phyloP scores from a whole-genome alignment of 1,284 basidiomycete genomes.

The Austroboletus novae-zelandiae region DNA sequence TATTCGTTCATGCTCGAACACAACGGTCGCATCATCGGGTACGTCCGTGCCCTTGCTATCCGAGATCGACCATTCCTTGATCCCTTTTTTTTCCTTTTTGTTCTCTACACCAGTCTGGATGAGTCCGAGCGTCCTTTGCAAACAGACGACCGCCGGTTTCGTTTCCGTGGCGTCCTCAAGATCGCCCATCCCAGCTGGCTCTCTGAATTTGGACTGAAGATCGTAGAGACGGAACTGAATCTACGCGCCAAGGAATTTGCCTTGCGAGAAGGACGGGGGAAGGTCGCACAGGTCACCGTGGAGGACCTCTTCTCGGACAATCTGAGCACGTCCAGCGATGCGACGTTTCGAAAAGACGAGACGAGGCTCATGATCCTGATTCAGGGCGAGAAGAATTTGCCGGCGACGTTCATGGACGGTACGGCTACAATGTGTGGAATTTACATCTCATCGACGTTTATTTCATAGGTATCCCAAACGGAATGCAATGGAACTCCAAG shows the following conservation, averaged over 20 bases:
- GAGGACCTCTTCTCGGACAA: conserved; percentile 31
- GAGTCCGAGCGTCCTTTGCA: conserved; percentile 24
- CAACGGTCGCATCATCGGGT: conserved; percentile 26
- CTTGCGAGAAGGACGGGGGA: conserved; percentile 20
- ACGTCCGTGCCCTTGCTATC: neutral
- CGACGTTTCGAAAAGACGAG: conserved; percentile 23
- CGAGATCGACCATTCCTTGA: neutral
- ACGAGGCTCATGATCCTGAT: conserved; percentile 36
- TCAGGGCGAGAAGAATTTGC: conserved; percentile 40
- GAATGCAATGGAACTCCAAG: conserved; percentile 30
- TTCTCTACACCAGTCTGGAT: conserved; percentile 22
- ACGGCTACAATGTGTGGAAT: neutral
- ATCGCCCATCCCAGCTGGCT: conserved; percentile 46
- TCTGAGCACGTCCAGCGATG: conserved; percentile 19
- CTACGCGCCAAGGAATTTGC: conserved; percentile 32
- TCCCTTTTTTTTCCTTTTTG: neutral
- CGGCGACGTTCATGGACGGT: conserved; percentile 46
- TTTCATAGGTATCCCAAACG: conserved; percentile 19
- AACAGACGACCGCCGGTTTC: conserved; percentile 24
- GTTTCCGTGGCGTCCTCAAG: conserved; percentile 48
- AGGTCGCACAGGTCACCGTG: conserved; percentile 33
- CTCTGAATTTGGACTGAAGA: conserved; percentile 38
- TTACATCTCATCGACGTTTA: conserved; percentile 4
- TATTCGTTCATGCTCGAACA: conserved; percentile 31
- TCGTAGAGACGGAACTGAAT: conserved; percentile 42